Conservation (phyloP, 805 yeast species). For the Kodamaea laetipori region DNA sequence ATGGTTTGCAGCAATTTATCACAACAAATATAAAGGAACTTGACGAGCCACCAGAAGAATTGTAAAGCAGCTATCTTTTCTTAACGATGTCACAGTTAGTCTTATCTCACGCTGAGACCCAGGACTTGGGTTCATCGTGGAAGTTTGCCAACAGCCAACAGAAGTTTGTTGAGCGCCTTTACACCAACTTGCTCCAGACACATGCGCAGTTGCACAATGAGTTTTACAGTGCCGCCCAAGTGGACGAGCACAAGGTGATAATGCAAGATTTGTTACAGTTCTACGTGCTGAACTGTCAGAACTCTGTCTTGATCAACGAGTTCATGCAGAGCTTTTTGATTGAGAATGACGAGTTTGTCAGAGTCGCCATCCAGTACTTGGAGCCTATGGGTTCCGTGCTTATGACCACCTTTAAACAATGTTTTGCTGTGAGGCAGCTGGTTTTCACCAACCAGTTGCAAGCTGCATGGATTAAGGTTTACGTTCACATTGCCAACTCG, state of each 20-base stretch:
- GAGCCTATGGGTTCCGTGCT: slow-evolving; percentile 46
- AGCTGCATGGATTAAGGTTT: slow-evolving; percentile 42
- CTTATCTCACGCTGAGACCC: slow-evolving; percentile 4
- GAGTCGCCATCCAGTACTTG: slow-evolving; percentile 31
- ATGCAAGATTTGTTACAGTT: slow-evolving; percentile 40
- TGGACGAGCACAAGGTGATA: slow-evolving; percentile 33
- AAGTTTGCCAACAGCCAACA: slow-evolving; percentile 20
- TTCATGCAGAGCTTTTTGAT: slow-evolving; percentile 35
- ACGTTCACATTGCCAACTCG: slow-evolving; percentile 41
- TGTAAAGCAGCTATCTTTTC: not conserved
- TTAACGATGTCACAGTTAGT: slow-evolving; percentile 8
- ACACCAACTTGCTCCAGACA: slow-evolving; percentile 34
- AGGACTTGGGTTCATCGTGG: slow-evolving; percentile 9
- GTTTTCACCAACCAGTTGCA: slow-evolving; percentile 34
- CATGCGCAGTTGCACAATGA: slow-evolving; percentile 28
- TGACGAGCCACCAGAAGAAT: not conserved
- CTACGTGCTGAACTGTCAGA: slow-evolving; percentile 33
- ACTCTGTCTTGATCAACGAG: slow-evolving; percentile 29
- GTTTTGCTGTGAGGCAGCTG: slow-evolving; percentile 6
- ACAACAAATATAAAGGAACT: slow-evolving; percentile 8
- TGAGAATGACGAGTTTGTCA: slow-evolving; percentile 31
- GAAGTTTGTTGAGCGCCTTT: slow-evolving; percentile 33
- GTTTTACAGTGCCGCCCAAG: slow-evolving; percentile 28
- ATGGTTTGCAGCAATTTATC: slow-evolving; percentile 2
- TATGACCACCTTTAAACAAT: slow-evolving; percentile 38